Percentiles rank a stretch among this genome's conserved stretches.
Evolutionary conservation across 495 filamentous ascomycete genomes (phyloP).

Genomic region (Talaromyces ruber): DNA sequence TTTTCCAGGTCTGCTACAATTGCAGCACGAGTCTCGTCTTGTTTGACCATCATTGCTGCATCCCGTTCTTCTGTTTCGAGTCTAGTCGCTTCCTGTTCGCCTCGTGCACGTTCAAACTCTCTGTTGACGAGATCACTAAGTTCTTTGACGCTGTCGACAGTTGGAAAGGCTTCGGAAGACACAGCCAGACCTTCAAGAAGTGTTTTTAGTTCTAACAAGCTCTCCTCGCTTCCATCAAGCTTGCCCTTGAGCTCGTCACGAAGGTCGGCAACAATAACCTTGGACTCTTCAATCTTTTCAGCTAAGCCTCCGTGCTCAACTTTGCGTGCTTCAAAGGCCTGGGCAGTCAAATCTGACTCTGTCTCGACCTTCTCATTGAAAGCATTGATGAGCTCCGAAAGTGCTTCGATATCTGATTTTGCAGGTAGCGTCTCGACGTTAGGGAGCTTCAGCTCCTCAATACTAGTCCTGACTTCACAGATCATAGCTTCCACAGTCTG

Average conservation of each 20-base stretch:
- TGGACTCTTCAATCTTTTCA: constrained; percentile 51
- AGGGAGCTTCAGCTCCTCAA: constrained; percentile 61
- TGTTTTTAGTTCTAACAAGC: constrained; percentile 46
- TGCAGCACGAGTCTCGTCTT: constrained; percentile 51
- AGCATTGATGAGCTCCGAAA: constrained; percentile 60
- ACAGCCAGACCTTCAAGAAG: constrained; percentile 54
- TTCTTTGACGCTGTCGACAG: constrained; percentile 62
- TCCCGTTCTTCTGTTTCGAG: constrained; percentile 71
- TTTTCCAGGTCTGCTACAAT: constrained; percentile 46
- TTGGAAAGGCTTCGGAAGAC: constrained; percentile 49
- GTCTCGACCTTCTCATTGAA: constrained; percentile 61
- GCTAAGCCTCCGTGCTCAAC: constrained; percentile 51
- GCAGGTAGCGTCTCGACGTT: constrained; percentile 55
- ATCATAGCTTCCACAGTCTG: constrained; percentile 70
- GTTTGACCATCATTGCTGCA: constrained; percentile 57
- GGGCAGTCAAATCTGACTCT: constrained; percentile 64
- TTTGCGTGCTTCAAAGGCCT: constrained; percentile 71
- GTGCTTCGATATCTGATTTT: constrained; percentile 52
- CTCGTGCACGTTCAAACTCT: constrained; percentile 73
- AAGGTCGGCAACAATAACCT: constrained; percentile 45
- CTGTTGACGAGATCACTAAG: constrained; percentile 68
- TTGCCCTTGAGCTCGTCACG: constrained; percentile 60
- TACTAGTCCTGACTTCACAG: constrained; percentile 66
- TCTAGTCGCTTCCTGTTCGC: constrained; percentile 58
- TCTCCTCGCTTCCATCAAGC: constrained; percentile 47